These are phyloP conservation scores for Austroboletus eburneus DNA, from an alignment of 768 basidiomycete genomes.

Conservation along the genomic window DNA sequence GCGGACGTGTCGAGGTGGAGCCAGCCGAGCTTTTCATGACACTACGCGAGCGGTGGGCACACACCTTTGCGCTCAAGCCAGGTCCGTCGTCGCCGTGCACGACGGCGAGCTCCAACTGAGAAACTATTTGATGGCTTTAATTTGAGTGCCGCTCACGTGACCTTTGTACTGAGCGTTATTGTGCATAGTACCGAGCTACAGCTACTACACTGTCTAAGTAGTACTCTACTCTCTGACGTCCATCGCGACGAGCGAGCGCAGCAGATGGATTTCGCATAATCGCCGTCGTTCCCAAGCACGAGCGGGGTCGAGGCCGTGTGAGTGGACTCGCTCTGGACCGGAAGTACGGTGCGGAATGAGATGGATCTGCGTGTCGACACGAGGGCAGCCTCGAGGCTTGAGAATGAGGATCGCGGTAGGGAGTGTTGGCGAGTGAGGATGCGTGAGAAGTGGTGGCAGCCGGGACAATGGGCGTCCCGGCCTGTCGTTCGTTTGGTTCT, in stretches of 20 bases:
- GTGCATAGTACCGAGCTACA: no score
- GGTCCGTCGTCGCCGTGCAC: slow-evolving; percentile 4
- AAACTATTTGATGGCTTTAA: slow-evolving; percentile 5
- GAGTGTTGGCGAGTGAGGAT: slow-evolving; percentile 1
- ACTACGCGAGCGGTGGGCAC: no score
- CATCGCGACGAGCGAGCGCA: slow-evolving; percentile 17
- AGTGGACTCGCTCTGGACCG: slow-evolving; percentile 13
- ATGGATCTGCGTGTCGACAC: slow-evolving; percentile 12
- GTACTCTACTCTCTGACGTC: no score
- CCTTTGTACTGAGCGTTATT: not conserved
- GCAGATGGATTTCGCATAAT: not conserved
- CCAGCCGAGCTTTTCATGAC: slow-evolving; percentile 13
- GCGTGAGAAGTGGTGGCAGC: slow-evolving; percentile 20
- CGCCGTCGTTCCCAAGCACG: no score
- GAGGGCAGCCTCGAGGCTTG: slow-evolving; percentile 26
- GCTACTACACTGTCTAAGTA: no score
- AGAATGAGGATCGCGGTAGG: slow-evolving; percentile 11
- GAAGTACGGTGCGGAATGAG: not conserved
- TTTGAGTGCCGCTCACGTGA: slow-evolving; percentile 20
- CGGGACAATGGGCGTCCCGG: slow-evolving; percentile 9
- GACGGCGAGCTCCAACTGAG: slow-evolving; percentile 9
- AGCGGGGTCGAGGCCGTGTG: no score
- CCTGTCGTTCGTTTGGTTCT: slow-evolving; percentile 18
- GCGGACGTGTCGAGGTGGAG: slow-evolving; percentile 3
- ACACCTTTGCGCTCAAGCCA: no score